Evolutionary conservation across 495 filamentous ascomycete species (phyloP), one percentile per base, ranked within the genome.

Genomic region (Rusavskia elegans): DNA sequence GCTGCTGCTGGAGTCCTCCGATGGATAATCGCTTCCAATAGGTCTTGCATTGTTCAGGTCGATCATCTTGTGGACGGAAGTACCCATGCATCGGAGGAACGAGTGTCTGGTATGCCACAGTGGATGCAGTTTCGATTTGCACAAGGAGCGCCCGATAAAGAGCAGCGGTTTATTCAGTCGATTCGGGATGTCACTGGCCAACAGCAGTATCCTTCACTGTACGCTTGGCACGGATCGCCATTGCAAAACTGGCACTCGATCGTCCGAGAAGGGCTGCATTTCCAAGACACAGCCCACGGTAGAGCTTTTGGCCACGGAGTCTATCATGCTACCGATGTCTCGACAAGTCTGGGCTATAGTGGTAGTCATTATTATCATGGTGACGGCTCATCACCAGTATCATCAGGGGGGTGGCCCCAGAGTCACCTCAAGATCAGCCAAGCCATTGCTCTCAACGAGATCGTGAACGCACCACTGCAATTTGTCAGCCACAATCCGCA

Each of bases 21-120:
- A 53, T 95, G 90, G 90, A 85, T 97, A 55, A 81, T 97, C 50
- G 85, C 87, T 1, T 94, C 88, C 0, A 95, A 95, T 59, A 72
- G 87, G 37, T 92, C 89, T 2, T 90, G 81, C 56, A 94, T 97
- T 51, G 71, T 87, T 45, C 80, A 88, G 56, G 76, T 84, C 41
- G 74, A 80, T 53, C 67, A 69, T 40, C 61, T 60, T 8, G 23
- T 8, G 23, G 37, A 55, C 0, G 50, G 51, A 25, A 45, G 19
- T 38, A 49, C 27, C 21, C 42, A 38, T 19, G 53, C 49, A n/a
- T 64, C 56, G 13, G 63, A 67, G 37, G 53, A 87, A 50, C 74
- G 75, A 16, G 73, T 93, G 13, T 67, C 63, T 8, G 84, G 81
- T 0, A 81, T 93, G 71, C 57, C 68, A 0, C 73, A 71, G 1